Conservation (phyloP, 352 stramenopile genomes). For the Globisporangium iwayamae region DNA sequence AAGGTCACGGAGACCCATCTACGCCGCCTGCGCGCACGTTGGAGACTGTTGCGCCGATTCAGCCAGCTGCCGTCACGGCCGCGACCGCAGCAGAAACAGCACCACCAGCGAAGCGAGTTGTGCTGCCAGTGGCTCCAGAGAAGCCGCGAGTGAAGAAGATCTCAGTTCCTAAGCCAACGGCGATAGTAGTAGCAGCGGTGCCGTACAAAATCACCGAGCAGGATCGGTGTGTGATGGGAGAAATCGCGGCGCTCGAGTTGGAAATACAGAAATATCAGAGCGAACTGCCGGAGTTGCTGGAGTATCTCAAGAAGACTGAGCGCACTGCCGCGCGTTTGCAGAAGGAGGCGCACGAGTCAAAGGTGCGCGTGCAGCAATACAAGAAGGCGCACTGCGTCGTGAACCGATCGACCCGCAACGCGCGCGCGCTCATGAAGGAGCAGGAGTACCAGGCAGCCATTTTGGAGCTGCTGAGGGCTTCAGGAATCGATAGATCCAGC, state of each 20-base stretch:
- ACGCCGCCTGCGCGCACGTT: background rate
- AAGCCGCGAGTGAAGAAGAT: background rate
- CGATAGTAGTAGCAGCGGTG: constrained; percentile 18
- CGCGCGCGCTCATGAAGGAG: constrained; percentile 37
- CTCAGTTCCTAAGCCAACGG: background rate
- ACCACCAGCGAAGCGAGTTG: background rate
- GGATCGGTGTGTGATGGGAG: constrained; percentile 34
- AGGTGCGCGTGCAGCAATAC: constrained; percentile 38
- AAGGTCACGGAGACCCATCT: constrained; percentile 5
- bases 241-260: constrained; percentile 43
- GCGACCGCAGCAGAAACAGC: background rate
- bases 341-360: constrained; percentile 33
- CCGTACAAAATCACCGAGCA: constrained; percentile 33
- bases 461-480: constrained; percentile 46
- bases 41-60: background rate
- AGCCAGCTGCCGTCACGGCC: background rate
- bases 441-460: constrained; percentile 62
- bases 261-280: constrained; percentile 42
- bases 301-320: constrained; percentile 32
- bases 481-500: constrained; percentile 46
- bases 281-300: constrained; percentile 42
- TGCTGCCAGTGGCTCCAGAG: background rate
- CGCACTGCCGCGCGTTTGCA: constrained; percentile 26
- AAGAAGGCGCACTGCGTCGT: constrained; percentile 42
- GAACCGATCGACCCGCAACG: constrained; percentile 34